A percentile compares a stretch with the other conserved stretches of the same genome.
Conservation (phyloP, 1,284 basidiomycete genomes). For the Fistulinella cinereoalba region DNA sequence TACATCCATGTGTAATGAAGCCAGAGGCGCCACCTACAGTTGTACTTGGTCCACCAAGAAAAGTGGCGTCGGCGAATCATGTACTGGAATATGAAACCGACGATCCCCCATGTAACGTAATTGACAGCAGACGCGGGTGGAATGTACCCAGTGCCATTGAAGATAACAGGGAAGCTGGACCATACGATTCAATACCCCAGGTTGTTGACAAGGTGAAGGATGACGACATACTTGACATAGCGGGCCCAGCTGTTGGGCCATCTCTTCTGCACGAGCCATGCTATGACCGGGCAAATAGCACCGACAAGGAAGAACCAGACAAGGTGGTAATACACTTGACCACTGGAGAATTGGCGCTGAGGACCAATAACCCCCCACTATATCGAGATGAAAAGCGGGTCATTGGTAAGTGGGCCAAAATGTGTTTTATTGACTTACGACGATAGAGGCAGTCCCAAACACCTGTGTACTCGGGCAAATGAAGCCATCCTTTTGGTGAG, state of each 20-base stretch:
- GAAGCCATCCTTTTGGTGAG: slow-evolving; percentile 30
- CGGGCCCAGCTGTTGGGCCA: slow-evolving; percentile 45
- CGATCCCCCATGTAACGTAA: slow-evolving; percentile 48
- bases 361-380: slow-evolving; percentile 31
- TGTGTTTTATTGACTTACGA: slow-evolving; percentile 38
- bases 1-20: too few species aligned
- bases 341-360: slow-evolving; percentile 29
- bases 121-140: slow-evolving; percentile 49
- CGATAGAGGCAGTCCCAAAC: slow-evolving; percentile 40
- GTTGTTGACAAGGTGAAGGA: slow-evolving; percentile 7
- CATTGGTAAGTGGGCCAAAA: slow-evolving; percentile 24
- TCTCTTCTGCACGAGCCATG: slow-evolving; percentile 38
- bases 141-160: slow-evolving; percentile 49
- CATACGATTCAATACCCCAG: too few species aligned
- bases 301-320: slow-evolving; percentile 61
- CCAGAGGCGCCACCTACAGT: slow-evolving; percentile 42
- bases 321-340: slow-evolving; percentile 32
- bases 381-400: slow-evolving; percentile 12
- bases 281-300: slow-evolving; percentile 42
- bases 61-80: slow-evolving; percentile 46
- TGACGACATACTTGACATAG: slow-evolving; percentile 41
- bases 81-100: slow-evolving; percentile 56
- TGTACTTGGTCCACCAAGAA: slow-evolving; percentile 58
- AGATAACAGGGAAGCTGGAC: slow-evolving; percentile 52
- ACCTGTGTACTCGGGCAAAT: slow-evolving; percentile 41